Base-by-base conservation (phyloP, 352 stramenopile genomes). In the Phytophthora uliginosa region DNA sequence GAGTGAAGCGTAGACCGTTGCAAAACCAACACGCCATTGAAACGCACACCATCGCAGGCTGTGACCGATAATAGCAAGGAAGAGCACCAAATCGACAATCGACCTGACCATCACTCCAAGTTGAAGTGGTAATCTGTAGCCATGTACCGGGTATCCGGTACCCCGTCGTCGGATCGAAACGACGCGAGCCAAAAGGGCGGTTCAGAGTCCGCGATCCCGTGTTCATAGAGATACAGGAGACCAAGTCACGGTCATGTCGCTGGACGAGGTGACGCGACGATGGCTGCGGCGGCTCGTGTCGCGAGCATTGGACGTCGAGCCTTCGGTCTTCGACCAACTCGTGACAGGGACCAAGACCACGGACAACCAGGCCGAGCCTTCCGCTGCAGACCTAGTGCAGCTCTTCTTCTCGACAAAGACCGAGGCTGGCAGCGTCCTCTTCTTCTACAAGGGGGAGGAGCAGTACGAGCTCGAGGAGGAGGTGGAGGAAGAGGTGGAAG, bases 401-500 rank as follows among this genome's bases (percentile, higher is more conserved):
- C 72, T 63, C 33, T 96, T 96, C 69, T 93, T 95, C 54, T 76
- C 79, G 24, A 54, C 78, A 0, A 74, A 84, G 42, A 82, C 76
- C 0, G 81, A 90, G 10, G 80, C 87, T 31, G 88, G 90, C 2
- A 91, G 77, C 58, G 78, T 95, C 17, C 65, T 95, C 7, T 97
- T 97, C 71, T 95, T 95, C 65, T 93, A 79, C 53, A 79, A 82
- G 33, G 78, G 72, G 4, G 84, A 94, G 53, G 79, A 93, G 61
- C 81, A 92, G 36, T 81, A 87, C 33, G 84, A 92, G 56, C 57
- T 95, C 0, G 83, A 95, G 88, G 89, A 95, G 54, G 88, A 95
- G 22, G 78, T 95, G 18, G 88, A 95, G 58, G 86, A 96, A 76
- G 84, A 95, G 54, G 84, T 96, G 9, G 86, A 96, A 57, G 70